phyloP scores from a whole-genome alignment of 331 rosid genomes.

The Cydonia oblonga region DNA sequence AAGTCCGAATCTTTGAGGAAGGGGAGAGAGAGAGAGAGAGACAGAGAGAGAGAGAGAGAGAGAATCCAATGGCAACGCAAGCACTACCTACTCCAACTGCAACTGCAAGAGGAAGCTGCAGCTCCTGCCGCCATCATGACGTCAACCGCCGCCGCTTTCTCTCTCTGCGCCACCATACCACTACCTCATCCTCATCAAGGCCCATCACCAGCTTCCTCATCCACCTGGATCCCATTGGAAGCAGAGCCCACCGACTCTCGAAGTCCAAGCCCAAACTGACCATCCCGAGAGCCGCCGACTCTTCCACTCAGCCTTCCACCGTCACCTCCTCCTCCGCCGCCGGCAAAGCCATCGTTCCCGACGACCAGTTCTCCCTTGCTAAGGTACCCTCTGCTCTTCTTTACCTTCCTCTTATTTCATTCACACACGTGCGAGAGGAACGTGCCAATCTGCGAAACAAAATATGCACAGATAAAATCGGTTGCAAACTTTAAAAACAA shows the following conservation, averaged over 20 bases:
- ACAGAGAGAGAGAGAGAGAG: not conserved
- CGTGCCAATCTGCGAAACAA: too few relatives aligned
- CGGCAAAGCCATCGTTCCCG: conserved; percentile 36
- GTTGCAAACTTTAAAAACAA: not conserved
- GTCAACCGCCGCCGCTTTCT: conserved; percentile 11
- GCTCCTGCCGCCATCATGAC: conserved; percentile 2
- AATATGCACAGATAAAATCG: not conserved
- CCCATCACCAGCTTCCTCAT: conserved; percentile 10
- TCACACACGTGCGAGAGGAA: too few relatives aligned
- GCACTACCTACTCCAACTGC: conserved; percentile 5
- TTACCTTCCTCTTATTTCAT: not conserved
- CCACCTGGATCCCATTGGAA: conserved; percentile 7
- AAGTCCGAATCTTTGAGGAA: not conserved
- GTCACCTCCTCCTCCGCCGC: conserved; percentile 25
- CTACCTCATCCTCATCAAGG: not conserved
- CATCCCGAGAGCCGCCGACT: conserved; percentile 52
- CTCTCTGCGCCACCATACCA: conserved; percentile 1
- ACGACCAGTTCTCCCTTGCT: conserved; percentile 63
- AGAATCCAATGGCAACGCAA: conserved; percentile 13
- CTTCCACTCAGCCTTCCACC: conserved; percentile 49
- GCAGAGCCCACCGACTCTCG: not conserved
- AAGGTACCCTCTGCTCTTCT: conserved; percentile 29
- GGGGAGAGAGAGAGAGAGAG: not conserved
- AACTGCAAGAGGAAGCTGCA: conserved; percentile 7
- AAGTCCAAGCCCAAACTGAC: not conserved